phyloP scores from a whole-genome alignment of 805 yeast genomes.

The Lipomyces chichibuensis region DNA sequence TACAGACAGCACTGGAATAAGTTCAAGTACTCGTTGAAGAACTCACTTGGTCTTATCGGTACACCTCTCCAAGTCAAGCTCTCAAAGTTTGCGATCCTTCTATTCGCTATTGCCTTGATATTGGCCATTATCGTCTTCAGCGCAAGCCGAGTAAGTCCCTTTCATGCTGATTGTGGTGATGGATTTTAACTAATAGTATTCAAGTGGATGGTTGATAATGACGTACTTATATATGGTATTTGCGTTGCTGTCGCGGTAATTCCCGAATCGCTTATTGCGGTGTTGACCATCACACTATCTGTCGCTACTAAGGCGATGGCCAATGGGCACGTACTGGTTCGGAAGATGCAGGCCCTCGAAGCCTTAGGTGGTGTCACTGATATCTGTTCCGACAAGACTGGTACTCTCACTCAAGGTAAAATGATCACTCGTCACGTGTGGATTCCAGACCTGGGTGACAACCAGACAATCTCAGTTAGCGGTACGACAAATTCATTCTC shows the following conservation, averaged over 20 bases:
- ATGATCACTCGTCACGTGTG: constrained; percentile 74
- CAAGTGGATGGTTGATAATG: constrained; percentile 49
- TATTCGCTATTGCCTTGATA: constrained; percentile 75
- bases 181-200: background rate
- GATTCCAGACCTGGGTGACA: constrained; percentile 61
- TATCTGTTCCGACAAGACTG: constrained; percentile 82
- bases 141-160: constrained; percentile 69
- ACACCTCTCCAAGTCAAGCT: constrained; percentile 80
- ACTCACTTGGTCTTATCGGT: constrained; percentile 49
- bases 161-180: background rate
- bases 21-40: constrained; percentile 12
- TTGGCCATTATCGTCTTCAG: constrained; percentile 88
- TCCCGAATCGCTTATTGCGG: constrained; percentile 79
- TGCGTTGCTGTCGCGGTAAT: constrained; percentile 84
- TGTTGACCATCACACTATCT: constrained; percentile 80
- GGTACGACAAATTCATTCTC: constrained; percentile 30
- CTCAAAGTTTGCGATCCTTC: constrained; percentile 72
- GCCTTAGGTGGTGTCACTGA: constrained; percentile 79
- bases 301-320: constrained; percentile 77
- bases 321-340: constrained; percentile 67
- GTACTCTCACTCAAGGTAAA: constrained; percentile 78
- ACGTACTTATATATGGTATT: constrained; percentile 88
- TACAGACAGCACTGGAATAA: background rate
- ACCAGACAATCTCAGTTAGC: constrained; percentile 16
- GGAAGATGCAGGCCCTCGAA: constrained; percentile 76